These are phyloP conservation scores for Monosporascus sp. DNA, from an alignment of 2,329 filamentous ascomycete species.

Conservation along the genomic window DNA sequence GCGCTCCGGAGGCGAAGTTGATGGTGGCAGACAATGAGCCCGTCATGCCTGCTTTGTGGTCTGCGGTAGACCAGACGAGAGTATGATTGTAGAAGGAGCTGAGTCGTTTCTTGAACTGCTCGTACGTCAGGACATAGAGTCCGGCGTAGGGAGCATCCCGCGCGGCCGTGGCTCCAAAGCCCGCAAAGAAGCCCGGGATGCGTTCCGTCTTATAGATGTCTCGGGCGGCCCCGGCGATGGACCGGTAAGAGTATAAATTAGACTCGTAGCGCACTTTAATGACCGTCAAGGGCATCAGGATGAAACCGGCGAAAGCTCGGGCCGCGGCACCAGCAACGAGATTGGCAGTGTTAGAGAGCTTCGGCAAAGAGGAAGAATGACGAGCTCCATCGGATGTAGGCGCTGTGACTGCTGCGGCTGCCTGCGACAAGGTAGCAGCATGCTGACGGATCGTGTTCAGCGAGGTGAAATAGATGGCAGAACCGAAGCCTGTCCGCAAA, in stretches of 20 bases:
- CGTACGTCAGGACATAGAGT: slow-evolving; percentile 90
- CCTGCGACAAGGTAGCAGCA: slow-evolving; percentile 35
- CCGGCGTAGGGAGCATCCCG: slow-evolving; percentile 96
- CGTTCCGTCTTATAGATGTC: slow-evolving; percentile 74
- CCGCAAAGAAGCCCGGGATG: slow-evolving; percentile 79
- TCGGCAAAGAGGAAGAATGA: slow-evolving; percentile 68
- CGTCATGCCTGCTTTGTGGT: slow-evolving; percentile 22
- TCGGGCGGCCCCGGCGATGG: slow-evolving; percentile 63
- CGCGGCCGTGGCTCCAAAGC: slow-evolving; percentile 88
- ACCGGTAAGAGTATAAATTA: slow-evolving; percentile 76
- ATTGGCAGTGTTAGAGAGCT: slow-evolving; percentile 79
- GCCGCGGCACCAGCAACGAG: slow-evolving; percentile 79
- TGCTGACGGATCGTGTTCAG: slow-evolving; percentile 78
- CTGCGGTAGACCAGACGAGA: neutral
- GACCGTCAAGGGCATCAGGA: slow-evolving; percentile 93
- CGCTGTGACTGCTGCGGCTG: slow-evolving; percentile 7
- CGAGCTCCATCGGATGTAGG: slow-evolving; percentile 5
- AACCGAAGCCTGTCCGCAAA: slow-evolving; percentile 88
- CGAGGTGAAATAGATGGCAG: slow-evolving; percentile 87
- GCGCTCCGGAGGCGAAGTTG: slow-evolving; percentile 78
- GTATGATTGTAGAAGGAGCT: slow-evolving; percentile 25
- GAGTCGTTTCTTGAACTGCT: slow-evolving; percentile 68
- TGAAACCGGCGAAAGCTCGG: slow-evolving; percentile 78
- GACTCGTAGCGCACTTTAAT: slow-evolving; percentile 96
- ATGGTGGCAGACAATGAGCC: slow-evolving; percentile 55